Evolutionary conservation across 2,329 filamentous ascomycete genomes (phyloP), one percentile per base, ranked within the genome.

Genomic region (Ilyonectria destructans): DNA sequence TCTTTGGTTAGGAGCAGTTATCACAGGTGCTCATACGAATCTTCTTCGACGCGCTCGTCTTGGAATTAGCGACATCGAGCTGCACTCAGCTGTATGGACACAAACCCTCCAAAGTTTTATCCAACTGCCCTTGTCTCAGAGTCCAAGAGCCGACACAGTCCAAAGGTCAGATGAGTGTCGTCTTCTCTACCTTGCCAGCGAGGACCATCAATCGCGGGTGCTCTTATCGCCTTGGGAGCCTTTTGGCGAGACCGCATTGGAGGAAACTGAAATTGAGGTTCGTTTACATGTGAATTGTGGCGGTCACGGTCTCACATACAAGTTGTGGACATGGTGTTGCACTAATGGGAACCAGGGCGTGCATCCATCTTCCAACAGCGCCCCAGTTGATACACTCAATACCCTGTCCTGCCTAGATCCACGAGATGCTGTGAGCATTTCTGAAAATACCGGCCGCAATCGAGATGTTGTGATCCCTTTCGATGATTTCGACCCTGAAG

Each of bases 1-100:
- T 51, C 40, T 65, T 1, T 65, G 62, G 56, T 31, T 65, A 3
- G 49, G 56, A n/a, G 56, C 62, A 5, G 17, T 56, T 17, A 23
- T 65, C 31, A 29, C 45, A 29, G 61, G 61, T n/a, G 8, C 58
- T 98, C 43, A 63, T 15, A 46, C 29, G n/a, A 35, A 13, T 13
- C 45, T 58, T 12, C 33, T 51, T 12, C 31, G 54, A 15, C 48
- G 23, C 23, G 48, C 48, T n/a, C 48, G 48, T 31, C 26, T 31
- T n/a, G 48, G 48, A 51, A 51, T 23, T 31, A 31, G 48, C 26
- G 48, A 51, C 29, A 51, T 51, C 13, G 51, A 62, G 29, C 23
- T 62, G 29, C 60, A 57, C 4, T 43, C 45, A 23, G 60, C 60
- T 5, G 51, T 35, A 13, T 62, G 60, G 60, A 57, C 60, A 4